Percentiles rank a stretch among this genome's conserved stretches.
phyloP scores from a whole-genome alignment of 2,329 filamentous ascomycete species.

The Fusarium nisikadoi region DNA sequence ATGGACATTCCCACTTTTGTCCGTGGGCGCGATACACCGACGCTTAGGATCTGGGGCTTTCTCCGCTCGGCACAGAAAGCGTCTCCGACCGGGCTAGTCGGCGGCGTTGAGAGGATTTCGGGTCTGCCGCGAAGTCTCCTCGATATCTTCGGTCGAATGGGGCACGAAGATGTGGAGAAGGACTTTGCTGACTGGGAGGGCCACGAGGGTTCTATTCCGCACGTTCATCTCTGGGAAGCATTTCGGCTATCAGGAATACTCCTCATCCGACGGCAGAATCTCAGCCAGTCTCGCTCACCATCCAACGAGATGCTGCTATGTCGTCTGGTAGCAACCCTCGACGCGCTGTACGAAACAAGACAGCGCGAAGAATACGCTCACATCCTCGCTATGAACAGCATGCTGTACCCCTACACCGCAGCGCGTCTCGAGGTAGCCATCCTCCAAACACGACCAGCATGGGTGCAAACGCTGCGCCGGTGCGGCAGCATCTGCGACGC shows the following conservation, averaged over 20 bases:
- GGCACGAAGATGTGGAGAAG: constrained; percentile 20
- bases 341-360: constrained; percentile 36
- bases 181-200: constrained; percentile 41
- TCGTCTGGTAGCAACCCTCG: constrained; percentile 40
- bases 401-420: constrained; percentile 43
- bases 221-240: constrained; percentile 46
- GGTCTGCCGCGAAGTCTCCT: constrained; percentile 43
- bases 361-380: constrained; percentile 18
- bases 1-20: constrained; percentile 40
- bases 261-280: constrained; percentile 28
- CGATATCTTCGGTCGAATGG: constrained; percentile 41
- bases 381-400: constrained; percentile 40
- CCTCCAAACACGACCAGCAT: constrained; percentile 17
- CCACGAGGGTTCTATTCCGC: constrained; percentile 39
- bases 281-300: not conserved
- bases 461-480: constrained; percentile 24
- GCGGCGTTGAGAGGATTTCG: constrained; percentile 41
- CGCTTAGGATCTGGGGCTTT: constrained; percentile 25
- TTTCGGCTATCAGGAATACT: constrained; percentile 43
- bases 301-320: constrained; percentile 34
- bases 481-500: constrained; percentile 15
- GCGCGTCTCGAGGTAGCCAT: constrained; percentile 42
- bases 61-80: constrained; percentile 10
- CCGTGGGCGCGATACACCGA: constrained; percentile 13
- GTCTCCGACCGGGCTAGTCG: not conserved